Percentiles rank a stretch among this genome's conserved stretches.
Evolutionary conservation across 208 protist species (phyloP).

Genomic region (Plasmodiophora brassicae): DNA sequence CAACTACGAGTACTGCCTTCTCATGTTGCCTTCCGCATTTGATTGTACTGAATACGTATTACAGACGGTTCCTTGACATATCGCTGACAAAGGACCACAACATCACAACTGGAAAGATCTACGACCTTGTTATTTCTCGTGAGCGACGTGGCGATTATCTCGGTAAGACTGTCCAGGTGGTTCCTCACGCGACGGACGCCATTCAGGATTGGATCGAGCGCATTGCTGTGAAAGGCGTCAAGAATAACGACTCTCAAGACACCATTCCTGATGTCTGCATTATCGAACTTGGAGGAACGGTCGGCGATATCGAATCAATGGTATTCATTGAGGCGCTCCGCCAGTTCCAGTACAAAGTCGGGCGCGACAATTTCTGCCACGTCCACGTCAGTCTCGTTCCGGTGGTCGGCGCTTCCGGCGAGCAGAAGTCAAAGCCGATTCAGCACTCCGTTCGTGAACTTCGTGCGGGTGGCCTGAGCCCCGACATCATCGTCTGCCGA

Average conservation of each 20-base stretch:
- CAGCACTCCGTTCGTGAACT: constrained; percentile 77
- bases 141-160: constrained; percentile 84
- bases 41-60: not conserved
- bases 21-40: not conserved
- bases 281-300: constrained; percentile 92
- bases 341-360: constrained; percentile 78
- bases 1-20: constrained; percentile 42
- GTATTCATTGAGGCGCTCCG: constrained; percentile 95
- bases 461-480: constrained; percentile 87
- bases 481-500: constrained; percentile 95
- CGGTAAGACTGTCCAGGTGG: constrained; percentile 97
- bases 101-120: constrained; percentile 97
- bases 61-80: constrained; percentile 80
- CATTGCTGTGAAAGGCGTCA: constrained; percentile 76
- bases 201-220: constrained; percentile 78
- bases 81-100: constrained; percentile 89
- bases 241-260: constrained; percentile 51
- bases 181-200: constrained; percentile 74
- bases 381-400: constrained; percentile 65
- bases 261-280: constrained; percentile 82
- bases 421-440: constrained; percentile 99
- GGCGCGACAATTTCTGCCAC: constrained; percentile 67
- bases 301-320: constrained; percentile 98
- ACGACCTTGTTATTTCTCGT: constrained; percentile 84
- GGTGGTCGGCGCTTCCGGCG: constrained; percentile 68